Conservation (phyloP, 2,329 filamentous ascomycete genomes). For the Erysiphe pulchra region DNA sequence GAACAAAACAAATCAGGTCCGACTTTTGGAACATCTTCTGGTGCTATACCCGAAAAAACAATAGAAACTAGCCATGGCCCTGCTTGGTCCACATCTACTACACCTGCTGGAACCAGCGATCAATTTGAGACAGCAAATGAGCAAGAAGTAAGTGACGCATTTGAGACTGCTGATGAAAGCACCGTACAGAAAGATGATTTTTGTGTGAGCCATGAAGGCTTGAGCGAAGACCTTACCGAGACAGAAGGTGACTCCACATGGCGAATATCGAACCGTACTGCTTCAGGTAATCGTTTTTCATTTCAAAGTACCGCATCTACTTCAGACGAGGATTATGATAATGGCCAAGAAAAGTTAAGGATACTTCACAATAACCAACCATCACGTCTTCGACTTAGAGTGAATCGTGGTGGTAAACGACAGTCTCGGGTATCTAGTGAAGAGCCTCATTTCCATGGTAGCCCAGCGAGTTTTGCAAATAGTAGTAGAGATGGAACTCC, state of each 20-base stretch:
- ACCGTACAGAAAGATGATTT: slow-evolving; percentile 82
- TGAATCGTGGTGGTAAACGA: slow-evolving; percentile 35
- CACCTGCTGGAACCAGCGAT: slow-evolving; percentile 28
- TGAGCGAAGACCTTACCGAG: slow-evolving; percentile 54
- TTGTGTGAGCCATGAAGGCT: slow-evolving; percentile 70
- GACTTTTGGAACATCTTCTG: slow-evolving; percentile 9
- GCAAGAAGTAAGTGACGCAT: slow-evolving; percentile 43
- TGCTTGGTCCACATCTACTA: slow-evolving; percentile 4
- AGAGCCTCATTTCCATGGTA: slow-evolving; percentile 29
- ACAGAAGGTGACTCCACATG: slow-evolving; percentile 33
- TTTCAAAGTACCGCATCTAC: slow-evolving; percentile 77
- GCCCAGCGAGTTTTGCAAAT: slow-evolving; percentile 28
- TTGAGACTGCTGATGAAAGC: slow-evolving; percentile 55
- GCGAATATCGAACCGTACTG: slow-evolving; percentile 17
- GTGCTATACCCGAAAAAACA: slow-evolving; percentile 13
- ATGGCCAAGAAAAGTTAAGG: slow-evolving; percentile 31
- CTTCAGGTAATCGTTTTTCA: slow-evolving; percentile 33
- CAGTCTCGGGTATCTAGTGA: slow-evolving; percentile 36
- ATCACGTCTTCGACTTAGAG: slow-evolving; percentile 43
- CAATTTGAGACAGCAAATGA: slow-evolving; percentile 67
- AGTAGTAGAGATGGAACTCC: slow-evolving; percentile 24
- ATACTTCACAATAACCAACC: slow-evolving; percentile 38
- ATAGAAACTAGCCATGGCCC: neutral
- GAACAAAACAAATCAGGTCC: slow-evolving; percentile 31
- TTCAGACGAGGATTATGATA: slow-evolving; percentile 41